A percentile compares a stretch with the other conserved stretches of the same genome.
These are phyloP conservation scores for Aspergillus affinis DNA, from an alignment of 495 filamentous ascomycete genomes.

Conservation along the genomic window DNA sequence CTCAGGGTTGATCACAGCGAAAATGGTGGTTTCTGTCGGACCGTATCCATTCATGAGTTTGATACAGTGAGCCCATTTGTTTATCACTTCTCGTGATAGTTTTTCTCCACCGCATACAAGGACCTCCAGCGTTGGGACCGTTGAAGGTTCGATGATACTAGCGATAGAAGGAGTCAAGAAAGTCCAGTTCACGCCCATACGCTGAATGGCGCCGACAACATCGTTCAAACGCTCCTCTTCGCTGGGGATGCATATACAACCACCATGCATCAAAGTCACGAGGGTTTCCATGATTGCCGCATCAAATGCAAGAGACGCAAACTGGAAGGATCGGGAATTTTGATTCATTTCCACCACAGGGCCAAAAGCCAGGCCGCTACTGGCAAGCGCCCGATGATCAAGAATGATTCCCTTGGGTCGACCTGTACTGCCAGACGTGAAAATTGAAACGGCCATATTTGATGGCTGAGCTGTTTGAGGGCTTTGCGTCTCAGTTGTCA, in stretches of 20 bases:
- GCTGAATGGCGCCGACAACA: constrained; percentile 47
- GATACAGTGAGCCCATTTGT: constrained; percentile 53
- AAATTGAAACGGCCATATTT: constrained; percentile 43
- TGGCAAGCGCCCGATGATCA: constrained; percentile 48
- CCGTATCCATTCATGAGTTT: constrained; percentile 59
- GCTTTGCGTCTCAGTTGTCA: constrained; percentile 11
- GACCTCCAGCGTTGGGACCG: constrained; percentile 42
- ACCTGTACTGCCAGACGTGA: constrained; percentile 59
- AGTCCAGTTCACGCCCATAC: constrained; percentile 48
- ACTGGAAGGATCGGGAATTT: constrained; percentile 50
- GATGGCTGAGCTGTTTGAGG: constrained; percentile 18
- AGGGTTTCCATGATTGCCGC: constrained; percentile 52
- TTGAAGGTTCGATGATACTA: constrained; percentile 46
- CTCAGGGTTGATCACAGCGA: constrained; percentile 34
- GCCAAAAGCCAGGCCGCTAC: constrained; percentile 46
- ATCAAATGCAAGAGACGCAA: constrained; percentile 56
- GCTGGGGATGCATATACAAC: constrained; percentile 60
- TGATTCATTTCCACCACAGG: constrained; percentile 29
- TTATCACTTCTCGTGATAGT: constrained; percentile 48
- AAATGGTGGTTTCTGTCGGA: constrained; percentile 53
- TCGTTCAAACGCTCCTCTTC: constrained; percentile 56
- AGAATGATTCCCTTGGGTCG: constrained; percentile 54
- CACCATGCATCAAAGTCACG: constrained; percentile 54
- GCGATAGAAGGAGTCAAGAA: constrained; percentile 57
- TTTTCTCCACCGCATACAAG: constrained; percentile 50